phyloP scores from a whole-genome alignment of 352 stramenopile genomes.

The Pythium folliculosum region DNA sequence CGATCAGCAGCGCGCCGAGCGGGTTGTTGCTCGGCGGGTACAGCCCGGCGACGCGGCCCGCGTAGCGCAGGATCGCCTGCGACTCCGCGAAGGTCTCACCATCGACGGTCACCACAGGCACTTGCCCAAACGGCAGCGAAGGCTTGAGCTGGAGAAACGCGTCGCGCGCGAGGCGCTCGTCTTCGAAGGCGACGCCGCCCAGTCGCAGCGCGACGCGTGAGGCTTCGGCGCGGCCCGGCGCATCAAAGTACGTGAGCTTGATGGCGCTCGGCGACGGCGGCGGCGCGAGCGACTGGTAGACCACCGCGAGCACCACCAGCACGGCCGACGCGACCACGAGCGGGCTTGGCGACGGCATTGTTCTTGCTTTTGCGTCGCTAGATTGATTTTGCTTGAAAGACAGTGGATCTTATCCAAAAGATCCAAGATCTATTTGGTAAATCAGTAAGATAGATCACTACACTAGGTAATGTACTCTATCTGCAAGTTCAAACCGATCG shows the following conservation, averaged over 20 bases:
- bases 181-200: slow-evolving; percentile 37
- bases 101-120: slow-evolving; percentile 42
- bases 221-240: not conserved
- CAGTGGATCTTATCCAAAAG: too few species aligned
- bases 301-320: slow-evolving; percentile 5
- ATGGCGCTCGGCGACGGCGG: not conserved
- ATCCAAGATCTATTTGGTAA: too few species aligned
- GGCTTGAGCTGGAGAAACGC: slow-evolving; percentile 33
- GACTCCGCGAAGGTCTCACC: slow-evolving; percentile 46
- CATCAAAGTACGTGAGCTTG: slow-evolving; percentile 9
- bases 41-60: slow-evolving; percentile 46
- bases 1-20: slow-evolving; percentile 19
- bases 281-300: slow-evolving; percentile 7
- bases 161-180: slow-evolving; percentile 31
- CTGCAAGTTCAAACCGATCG: too few species aligned
- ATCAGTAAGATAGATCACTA: too few species aligned
- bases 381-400: too few species aligned
- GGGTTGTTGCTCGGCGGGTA: slow-evolving; percentile 30
- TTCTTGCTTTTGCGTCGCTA: not conserved
- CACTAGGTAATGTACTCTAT: too few species aligned
- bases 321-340: not conserved
- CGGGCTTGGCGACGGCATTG: slow-evolving; percentile 3
- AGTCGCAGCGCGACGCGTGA: slow-evolving; percentile 30
- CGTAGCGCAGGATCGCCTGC: slow-evolving; percentile 58
- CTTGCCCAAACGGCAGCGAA: slow-evolving; percentile 29